A percentile compares a stretch with the other conserved stretches of the same genome.
phyloP scores from a whole-genome alignment of 2,329 filamentous ascomycete genomes.

The Orbilia blumenaviensis region DNA sequence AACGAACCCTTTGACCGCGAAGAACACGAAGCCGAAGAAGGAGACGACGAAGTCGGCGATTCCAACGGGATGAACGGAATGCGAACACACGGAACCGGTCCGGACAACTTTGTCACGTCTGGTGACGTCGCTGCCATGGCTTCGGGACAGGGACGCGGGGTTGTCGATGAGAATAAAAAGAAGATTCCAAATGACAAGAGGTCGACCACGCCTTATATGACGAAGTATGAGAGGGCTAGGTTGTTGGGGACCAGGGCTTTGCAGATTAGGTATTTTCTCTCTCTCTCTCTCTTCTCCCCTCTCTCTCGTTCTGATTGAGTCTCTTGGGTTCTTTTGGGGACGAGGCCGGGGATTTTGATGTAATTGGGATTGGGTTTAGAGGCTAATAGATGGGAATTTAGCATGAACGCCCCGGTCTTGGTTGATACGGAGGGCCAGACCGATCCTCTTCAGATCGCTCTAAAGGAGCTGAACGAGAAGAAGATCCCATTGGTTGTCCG shows the following conservation, averaged over 20 bases:
- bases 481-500: conserved; percentile 97
- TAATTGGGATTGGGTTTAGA: background rate
- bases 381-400: background rate
- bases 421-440: conserved; percentile 98
- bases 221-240: conserved; percentile 95
- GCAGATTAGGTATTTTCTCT: conserved; percentile 81
- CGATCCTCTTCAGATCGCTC: conserved; percentile 94
- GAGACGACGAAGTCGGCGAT: conserved; percentile 16
- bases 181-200: conserved; percentile 89
- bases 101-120: conserved; percentile 63
- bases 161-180: conserved; percentile 68
- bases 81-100: conserved; percentile 64
- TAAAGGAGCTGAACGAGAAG: conserved; percentile 97
- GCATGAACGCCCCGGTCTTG: conserved; percentile 76
- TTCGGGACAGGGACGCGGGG: conserved; percentile 64
- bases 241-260: conserved; percentile 91
- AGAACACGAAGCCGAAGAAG: conserved; percentile 48
- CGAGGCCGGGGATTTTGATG: too few species aligned
- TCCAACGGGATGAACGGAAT: conserved; percentile 60
- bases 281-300: background rate
- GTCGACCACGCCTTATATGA: conserved; percentile 97
- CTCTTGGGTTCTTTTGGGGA: background rate
- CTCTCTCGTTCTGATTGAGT: background rate
- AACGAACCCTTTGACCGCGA: conserved; percentile 56
- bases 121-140: conserved; percentile 59